Base-by-base conservation (phyloP, 768 basidiomycete species). In the Lanmaoa pseudosensibilis region DNA sequence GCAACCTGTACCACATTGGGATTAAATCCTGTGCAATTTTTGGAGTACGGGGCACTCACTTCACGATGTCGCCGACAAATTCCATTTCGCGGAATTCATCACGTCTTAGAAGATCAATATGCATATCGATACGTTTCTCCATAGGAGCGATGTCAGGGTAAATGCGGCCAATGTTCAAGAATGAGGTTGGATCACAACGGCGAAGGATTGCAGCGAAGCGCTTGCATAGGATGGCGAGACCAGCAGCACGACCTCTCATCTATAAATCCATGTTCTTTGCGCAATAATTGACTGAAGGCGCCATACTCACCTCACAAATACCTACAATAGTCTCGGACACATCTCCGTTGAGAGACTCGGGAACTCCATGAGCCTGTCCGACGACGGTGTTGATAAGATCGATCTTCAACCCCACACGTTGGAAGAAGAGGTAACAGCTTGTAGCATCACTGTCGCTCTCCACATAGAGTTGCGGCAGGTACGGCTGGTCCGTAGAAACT, bases 71-170 rank as follows among this genome's bases (percentile, higher is more conserved):
- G 63, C 81, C 87, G 19, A 92, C 92, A 71, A 95, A 98, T 66
- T 98, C 96, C 75, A 88, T 83, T 72, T 94, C 95, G 23, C 88
- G 82, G 76, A 99, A 95, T 70, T 94, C 95, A 63, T 98, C 93
- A 45, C 86, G 80, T 41, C 89, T 80, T 4, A 98, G 75, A 25
- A 90, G 78, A 46, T 91, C 90, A 59, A 98, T 83, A 67, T 97
- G 95, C 76, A 90, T 88, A 64, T 99, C 94, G 46, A 99, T 83
- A 30, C 90, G 83, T 70, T 89, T 92, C 76, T 99, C 97, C 70
- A 97, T 84, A 0, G 88, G 89, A 0, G 84, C 83, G 21, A 98
- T 82, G 60, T 99, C 97, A 8, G 83, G 83, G 66, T 84, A 90
- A 18, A 96, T 78, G 32, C 90, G 83, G 0, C 94, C 96, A 41